Percentiles rank a stretch among this genome's conserved stretches.
Evolutionary conservation across 2,329 filamentous ascomycete genomes (phyloP).

Genomic region (Paradendryphiella salina): DNA sequence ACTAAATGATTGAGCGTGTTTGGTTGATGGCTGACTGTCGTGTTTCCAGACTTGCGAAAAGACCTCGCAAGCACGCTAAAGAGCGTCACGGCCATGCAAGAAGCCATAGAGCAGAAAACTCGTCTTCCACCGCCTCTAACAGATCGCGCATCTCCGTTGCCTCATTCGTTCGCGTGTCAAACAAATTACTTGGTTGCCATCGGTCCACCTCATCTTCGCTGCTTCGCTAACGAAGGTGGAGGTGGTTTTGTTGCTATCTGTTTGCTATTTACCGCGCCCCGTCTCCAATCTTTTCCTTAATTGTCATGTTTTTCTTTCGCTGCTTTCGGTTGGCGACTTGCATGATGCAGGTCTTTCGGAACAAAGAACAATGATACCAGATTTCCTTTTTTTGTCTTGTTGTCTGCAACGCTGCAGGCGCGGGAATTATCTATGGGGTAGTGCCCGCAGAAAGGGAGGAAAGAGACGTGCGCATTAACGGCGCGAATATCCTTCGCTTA

Average conservation of each 20-base stretch:
- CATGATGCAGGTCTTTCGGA: no score
- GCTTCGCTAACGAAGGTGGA: no score
- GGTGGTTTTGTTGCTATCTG: background rate
- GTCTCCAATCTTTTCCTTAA: no score
- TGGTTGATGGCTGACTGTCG: slow-evolving; percentile 17
- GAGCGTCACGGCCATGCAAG: background rate
- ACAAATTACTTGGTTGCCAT: slow-evolving; percentile 11
- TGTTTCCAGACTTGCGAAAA: slow-evolving; percentile 6
- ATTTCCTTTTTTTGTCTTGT: no score
- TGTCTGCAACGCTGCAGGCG: no score
- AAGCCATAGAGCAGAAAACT: slow-evolving; percentile 5
- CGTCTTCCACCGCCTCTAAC: slow-evolving; percentile 3
- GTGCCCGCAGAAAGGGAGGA: no score
- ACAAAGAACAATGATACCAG: no score
- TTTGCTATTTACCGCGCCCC: background rate
- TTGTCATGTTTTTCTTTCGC: no score
- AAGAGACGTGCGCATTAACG: no score
- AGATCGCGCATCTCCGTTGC: slow-evolving; percentile 5
- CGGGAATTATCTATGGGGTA: no score
- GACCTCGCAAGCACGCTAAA: background rate
- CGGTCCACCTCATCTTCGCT: background rate
- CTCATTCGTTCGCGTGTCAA: slow-evolving; percentile 5
- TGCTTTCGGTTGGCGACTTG: no score
- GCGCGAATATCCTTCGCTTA: no score
- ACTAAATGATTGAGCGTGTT: slow-evolving; percentile 54